phyloP scores from a whole-genome alignment of 2,329 filamentous ascomycete species.

The Paracoccidioides brasiliensis region DNA sequence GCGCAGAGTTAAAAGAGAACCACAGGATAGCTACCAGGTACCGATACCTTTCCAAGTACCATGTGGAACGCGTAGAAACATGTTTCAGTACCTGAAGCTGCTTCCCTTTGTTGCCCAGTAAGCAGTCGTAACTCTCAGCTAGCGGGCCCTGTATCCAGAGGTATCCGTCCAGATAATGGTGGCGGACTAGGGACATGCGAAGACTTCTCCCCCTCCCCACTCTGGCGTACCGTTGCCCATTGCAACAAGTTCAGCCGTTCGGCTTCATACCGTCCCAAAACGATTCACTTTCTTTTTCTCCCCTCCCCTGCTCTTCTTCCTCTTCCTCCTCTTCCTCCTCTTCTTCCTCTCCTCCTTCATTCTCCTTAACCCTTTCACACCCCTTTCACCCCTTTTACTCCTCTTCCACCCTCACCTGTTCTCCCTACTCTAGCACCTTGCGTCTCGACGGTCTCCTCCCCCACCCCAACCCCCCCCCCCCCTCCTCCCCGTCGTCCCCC shows the following conservation, averaged over 20 bases:
- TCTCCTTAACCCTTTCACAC: no score
- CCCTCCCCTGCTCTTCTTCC: neutral
- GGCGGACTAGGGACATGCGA: neutral
- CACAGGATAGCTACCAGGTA: neutral
- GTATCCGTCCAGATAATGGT: neutral
- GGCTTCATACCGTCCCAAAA: neutral
- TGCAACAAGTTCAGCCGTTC: slow-evolving; percentile 10
- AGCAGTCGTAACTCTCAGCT: neutral
- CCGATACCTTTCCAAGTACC: neutral
- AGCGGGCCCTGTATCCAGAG: neutral
- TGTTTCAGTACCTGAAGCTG: neutral
- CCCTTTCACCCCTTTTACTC: slow-evolving; percentile 7
- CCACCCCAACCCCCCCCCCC: no score
- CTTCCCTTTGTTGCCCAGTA: neutral
- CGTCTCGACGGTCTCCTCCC: slow-evolving; percentile 15
- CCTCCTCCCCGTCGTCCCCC: slow-evolving; percentile 10
- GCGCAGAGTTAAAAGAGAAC: neutral
- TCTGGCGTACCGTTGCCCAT: slow-evolving; percentile 11
- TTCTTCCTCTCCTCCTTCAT: slow-evolving; percentile 9
- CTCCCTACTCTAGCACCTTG: slow-evolving; percentile 13
- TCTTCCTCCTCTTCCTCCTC: slow-evolving; percentile 3
- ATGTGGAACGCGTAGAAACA: neutral
- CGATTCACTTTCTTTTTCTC: neutral
- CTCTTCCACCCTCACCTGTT: slow-evolving; percentile 12
- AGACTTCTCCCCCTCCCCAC: slow-evolving; percentile 5